Base-by-base conservation (phyloP, 2,329 filamentous ascomycete genomes). In the Colletotrichum eremochloae region DNA sequence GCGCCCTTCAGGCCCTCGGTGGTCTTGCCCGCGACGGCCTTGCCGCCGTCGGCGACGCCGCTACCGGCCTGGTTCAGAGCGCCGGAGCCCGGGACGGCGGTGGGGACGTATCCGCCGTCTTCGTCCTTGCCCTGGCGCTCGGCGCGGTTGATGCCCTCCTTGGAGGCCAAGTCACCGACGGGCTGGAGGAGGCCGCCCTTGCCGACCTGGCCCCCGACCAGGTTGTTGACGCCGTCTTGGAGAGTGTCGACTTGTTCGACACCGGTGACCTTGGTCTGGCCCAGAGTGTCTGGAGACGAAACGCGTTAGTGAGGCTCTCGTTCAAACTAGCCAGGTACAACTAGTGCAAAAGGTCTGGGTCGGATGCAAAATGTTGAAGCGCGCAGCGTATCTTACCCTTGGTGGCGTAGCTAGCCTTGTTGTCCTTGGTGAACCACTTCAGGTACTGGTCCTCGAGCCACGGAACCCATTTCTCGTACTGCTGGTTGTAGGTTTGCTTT, bases 381-480 rank as follows among this genome's bases (percentile, higher is more conserved):
- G 42, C 38, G 3, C 11, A 31, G 53, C 1, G 11, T 2, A n/a
- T 80, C 83, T 44, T 80, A 93, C 92, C 87, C 81, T 92, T 93
- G 1, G 91, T 87, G 7, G 89, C 85, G 77, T 94, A 94, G 79
- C 88, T 91, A 6, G 91, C 88, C 82, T 94, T 94, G 86, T 94
- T 94, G 78, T 94, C 91, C 74, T 91, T 92, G 77, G 91, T 93
- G 81, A 94, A 94, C 86, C 89, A 94, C 64, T 86, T 85, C 38
- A 94, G 86, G 79, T 93, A 93, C 71, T 90, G 81, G 80, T 94
- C 92, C 81, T 94, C 92, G 68, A 94, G 84, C 92, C 92, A 94
- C 1, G 92, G 92, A 79, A 93, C 87, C 92, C 92, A 94, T 77
- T 83, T 86, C 79, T 94, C 91, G 81, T 94, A 94, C 80, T 94